phyloP scores from a whole-genome alignment of 768 basidiomycete species.

The Kwoniella sp. region DNA sequence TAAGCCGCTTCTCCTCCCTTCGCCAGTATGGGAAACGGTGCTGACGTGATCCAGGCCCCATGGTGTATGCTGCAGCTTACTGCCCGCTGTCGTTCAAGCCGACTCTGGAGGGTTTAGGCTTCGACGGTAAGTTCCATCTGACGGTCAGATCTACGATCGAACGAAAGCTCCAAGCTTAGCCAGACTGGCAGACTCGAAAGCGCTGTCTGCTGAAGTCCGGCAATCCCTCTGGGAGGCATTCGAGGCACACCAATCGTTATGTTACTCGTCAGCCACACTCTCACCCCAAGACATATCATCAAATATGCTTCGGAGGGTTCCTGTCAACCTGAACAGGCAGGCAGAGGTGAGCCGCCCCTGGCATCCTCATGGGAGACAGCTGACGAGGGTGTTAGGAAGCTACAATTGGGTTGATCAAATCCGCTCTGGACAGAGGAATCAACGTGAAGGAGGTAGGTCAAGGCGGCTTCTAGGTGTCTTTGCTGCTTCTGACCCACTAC shows the following conservation, averaged over 20 bases:
- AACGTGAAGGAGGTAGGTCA: conserved; percentile 66
- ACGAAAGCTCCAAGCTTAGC: background rate
- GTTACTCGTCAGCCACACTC: conserved; percentile 48
- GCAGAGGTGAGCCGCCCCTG: conserved; percentile 35
- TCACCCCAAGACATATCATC: conserved; percentile 87
- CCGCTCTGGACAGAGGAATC: conserved; percentile 75
- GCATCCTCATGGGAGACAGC: background rate
- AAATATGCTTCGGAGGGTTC: conserved; percentile 81
- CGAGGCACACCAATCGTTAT: conserved; percentile 31
- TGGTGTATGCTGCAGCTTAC: conserved; percentile 94
- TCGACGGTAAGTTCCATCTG: conserved; percentile 64
- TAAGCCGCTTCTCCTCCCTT: conserved; percentile 26
- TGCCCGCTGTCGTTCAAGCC: conserved; percentile 76
- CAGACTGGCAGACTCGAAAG: conserved; percentile 79
- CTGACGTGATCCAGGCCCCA: conserved; percentile 55
- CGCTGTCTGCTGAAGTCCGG: conserved; percentile 68
- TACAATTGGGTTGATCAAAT: conserved; percentile 79
- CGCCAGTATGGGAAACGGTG: background rate
- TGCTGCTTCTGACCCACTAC: background rate
- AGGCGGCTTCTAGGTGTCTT: background rate
- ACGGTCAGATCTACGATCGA: background rate
- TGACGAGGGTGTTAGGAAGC: conserved; percentile 60
- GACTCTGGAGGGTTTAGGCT: conserved; percentile 72
- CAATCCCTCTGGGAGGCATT: conserved; percentile 46
- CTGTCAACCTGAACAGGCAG: conserved; percentile 63